Evolutionary conservation across 2,329 filamentous ascomycete species (phyloP).

Genomic region (Scedosporium aurantiacum): DNA sequence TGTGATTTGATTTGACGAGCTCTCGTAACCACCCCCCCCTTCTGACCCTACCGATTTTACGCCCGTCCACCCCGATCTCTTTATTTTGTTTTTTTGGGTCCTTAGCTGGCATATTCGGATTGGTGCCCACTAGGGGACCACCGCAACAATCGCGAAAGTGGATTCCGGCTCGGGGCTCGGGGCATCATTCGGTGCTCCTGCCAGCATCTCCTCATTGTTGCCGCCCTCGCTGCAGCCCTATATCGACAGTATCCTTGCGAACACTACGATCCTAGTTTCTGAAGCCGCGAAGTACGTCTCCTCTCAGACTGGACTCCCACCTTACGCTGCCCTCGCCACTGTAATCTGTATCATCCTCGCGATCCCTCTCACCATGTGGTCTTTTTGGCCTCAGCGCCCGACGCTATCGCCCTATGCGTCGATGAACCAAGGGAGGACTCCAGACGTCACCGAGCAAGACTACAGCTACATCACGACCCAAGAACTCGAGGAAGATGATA

Average conservation of each 20-base stretch:
- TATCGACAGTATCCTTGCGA: slow-evolving; percentile 36
- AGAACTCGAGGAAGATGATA: slow-evolving; percentile 59
- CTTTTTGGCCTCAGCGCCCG: slow-evolving; percentile 10
- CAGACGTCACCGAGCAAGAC: slow-evolving; percentile 62
- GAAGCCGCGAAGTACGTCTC: slow-evolving; percentile 40
- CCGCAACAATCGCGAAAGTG: slow-evolving; percentile 33
- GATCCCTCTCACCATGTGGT: slow-evolving; percentile 32
- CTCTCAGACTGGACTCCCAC: slow-evolving; percentile 37
- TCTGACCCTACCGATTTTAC: background rate
- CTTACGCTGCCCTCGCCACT: slow-evolving; percentile 33
- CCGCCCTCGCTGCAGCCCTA: slow-evolving; percentile 37
- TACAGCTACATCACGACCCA: slow-evolving; percentile 76
- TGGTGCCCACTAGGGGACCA: slow-evolving; percentile 1
- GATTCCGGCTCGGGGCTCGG: slow-evolving; percentile 42
- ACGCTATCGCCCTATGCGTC: slow-evolving; percentile 5
- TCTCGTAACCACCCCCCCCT: background rate
- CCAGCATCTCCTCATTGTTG: slow-evolving; percentile 43
- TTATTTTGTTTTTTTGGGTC: background rate
- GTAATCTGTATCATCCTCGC: slow-evolving; percentile 37
- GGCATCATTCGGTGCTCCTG: slow-evolving; percentile 47
- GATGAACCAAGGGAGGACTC: slow-evolving; percentile 31
- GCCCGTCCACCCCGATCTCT: slow-evolving; percentile 15
- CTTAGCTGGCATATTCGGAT: background rate
- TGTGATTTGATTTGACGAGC: background rate
- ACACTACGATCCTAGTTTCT: slow-evolving; percentile 28